Conservation (phyloP, 169 alveolate genomes). For the Cryptosporidium ubiquitum region DNA sequence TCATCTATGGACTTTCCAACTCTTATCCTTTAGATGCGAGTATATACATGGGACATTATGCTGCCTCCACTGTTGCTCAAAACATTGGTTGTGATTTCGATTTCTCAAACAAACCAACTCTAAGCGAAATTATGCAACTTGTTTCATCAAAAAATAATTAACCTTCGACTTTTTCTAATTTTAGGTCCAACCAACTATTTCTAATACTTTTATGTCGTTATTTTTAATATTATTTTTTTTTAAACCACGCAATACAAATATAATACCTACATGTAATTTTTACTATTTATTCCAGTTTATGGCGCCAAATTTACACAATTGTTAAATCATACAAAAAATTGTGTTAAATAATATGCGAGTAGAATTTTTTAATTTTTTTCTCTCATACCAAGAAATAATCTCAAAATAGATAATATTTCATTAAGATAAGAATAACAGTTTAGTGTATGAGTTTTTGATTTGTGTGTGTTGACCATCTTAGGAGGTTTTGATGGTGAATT, state of each 20-base stretch:
- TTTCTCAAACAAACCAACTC: slow-evolving; percentile 23
- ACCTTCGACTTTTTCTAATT: neutral
- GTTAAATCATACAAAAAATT: neutral
- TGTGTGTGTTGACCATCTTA: neutral
- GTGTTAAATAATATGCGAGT: slow-evolving; percentile 2
- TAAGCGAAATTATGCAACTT: neutral
- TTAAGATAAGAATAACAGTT: neutral
- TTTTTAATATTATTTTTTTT: neutral
- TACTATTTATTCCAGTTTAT: slow-evolving; percentile 8
- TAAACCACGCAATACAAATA: neutral
- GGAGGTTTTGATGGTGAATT: neutral
- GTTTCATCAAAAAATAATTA: neutral
- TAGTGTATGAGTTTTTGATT: neutral
- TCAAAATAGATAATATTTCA: neutral
- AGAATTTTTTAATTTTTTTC: neutral
- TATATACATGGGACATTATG: slow-evolving; percentile 60
- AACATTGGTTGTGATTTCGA: slow-evolving; percentile 49
- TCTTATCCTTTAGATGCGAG: slow-evolving; percentile 60
- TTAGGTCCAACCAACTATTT: neutral
- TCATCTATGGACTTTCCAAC: slow-evolving; percentile 45
- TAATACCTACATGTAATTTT: slow-evolving; percentile 7
- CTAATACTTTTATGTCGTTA: neutral
- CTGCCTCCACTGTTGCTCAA: slow-evolving; percentile 60
- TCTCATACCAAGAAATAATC: neutral
- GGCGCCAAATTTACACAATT: slow-evolving; percentile 12